Percentiles rank a stretch among this genome's conserved stretches.
Evolutionary conservation across 164 flowering plant genomes (phyloP).

Genomic region (Magnolia kwangsiensis): DNA sequence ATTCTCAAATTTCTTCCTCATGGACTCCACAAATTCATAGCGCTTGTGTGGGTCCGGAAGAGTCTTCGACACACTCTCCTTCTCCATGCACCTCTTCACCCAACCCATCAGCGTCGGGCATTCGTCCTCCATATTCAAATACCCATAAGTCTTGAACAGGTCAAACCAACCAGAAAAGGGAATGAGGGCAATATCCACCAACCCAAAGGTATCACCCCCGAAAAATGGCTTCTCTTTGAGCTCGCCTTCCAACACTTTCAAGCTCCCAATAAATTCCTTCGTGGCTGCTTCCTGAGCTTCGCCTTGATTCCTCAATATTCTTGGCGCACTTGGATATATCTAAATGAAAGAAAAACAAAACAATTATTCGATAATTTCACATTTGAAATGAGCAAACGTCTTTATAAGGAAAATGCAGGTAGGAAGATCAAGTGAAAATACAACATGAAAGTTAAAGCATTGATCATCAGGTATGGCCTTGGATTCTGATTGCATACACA

Average conservation of each 20-base stretch:
- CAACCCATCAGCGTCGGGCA: conserved; percentile 5
- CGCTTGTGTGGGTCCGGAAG: conserved; percentile 12
- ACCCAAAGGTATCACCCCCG: conserved; percentile 18
- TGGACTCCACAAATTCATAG: not conserved
- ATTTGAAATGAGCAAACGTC: too few relatives aligned
- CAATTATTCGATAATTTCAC: not conserved
- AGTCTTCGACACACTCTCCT: conserved; percentile 16
- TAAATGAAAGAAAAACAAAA: not conserved
- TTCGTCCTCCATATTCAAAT: conserved; percentile 12
- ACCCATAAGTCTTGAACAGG: conserved; percentile 6
- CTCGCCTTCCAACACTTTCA: conserved; percentile 19
- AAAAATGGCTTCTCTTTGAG: conserved; percentile 17
- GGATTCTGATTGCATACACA: too few relatives aligned
- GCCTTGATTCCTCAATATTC: conserved; percentile 7
- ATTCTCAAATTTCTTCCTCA: conserved; percentile 8
- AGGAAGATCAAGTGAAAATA: too few relatives aligned
- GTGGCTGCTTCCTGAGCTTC: conserved; percentile 13
- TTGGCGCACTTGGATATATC: not conserved
- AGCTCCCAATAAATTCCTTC: conserved; percentile 11
- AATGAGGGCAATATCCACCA: conserved; percentile 8
- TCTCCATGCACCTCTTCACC: conserved; percentile 16
- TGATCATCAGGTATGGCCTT: too few relatives aligned
- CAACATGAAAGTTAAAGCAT: too few relatives aligned
- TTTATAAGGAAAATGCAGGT: too few relatives aligned
- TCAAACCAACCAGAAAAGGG: conserved; percentile 10